Conservation (phyloP, 768 basidiomycete species). For the Mycena indigotica region DNA sequence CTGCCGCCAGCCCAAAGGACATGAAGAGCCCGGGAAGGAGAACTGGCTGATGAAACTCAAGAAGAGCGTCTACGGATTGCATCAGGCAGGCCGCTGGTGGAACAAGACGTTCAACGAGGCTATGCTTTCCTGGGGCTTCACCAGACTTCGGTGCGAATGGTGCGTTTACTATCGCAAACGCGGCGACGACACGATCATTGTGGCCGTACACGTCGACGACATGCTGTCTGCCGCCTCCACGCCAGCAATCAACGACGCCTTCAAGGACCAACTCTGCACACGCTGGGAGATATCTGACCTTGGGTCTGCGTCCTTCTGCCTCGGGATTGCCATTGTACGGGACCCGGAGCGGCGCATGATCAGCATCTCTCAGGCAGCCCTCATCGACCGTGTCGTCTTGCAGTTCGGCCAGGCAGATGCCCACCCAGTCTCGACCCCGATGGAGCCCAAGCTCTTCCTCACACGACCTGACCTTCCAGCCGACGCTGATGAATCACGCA, state of each 20-base stretch:
- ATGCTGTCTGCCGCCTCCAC: conserved; percentile 25
- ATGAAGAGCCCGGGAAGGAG: conserved; percentile 26
- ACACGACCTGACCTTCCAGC: conserved; percentile 10
- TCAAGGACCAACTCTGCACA: conserved; percentile 30
- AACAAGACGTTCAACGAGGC: conserved; percentile 28
- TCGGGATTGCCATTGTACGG: conserved; percentile 40
- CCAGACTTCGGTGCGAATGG: conserved; percentile 27
- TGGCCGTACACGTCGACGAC: conserved; percentile 40
- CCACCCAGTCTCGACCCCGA: conserved; percentile 26
- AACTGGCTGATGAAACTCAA: conserved; percentile 28
- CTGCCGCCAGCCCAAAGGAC: conserved; percentile 36
- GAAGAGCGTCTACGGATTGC: conserved; percentile 39
- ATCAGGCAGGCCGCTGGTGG: conserved; percentile 41
- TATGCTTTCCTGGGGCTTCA: conserved; percentile 31
- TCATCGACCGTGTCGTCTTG: conserved; percentile 34
- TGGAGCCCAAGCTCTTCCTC: conserved; percentile 32
- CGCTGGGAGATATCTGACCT: conserved; percentile 38
- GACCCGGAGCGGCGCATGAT: conserved; percentile 25
- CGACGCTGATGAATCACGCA: conserved; percentile 6
- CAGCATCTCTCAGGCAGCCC: conserved; percentile 26
- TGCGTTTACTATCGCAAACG: conserved; percentile 33
- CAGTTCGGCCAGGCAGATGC: conserved; percentile 29
- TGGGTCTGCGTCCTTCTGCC: conserved; percentile 29
- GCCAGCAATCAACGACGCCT: conserved; percentile 7
- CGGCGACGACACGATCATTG: conserved; percentile 24